Evolutionary conservation across 257 asterid species (phyloP).

Genomic region (Haberlea rhodopensis): DNA sequence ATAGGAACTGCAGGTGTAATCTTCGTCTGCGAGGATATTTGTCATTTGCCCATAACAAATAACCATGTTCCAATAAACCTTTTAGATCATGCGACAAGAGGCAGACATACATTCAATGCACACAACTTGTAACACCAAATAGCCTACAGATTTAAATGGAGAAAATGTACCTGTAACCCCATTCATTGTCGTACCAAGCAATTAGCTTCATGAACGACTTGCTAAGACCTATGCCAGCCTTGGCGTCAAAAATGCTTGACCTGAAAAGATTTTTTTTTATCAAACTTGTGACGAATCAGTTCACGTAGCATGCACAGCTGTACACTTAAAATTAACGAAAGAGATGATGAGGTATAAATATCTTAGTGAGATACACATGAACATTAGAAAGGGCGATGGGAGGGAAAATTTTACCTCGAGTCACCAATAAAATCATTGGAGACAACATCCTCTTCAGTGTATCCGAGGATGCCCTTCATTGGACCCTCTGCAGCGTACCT

Average conservation of each 20-base stretch:
- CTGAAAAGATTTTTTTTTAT: slow-evolving; percentile 32
- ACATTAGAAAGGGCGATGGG: neutral
- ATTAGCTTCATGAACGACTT: slow-evolving; percentile 84
- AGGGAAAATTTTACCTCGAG: slow-evolving; percentile 53
- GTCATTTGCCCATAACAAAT: neutral
- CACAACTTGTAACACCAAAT: neutral
- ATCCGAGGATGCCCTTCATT: slow-evolving; percentile 88
- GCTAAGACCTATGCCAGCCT: slow-evolving; percentile 95
- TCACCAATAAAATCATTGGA: slow-evolving; percentile 98
- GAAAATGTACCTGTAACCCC: slow-evolving; percentile 90
- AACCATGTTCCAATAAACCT: too few species aligned
- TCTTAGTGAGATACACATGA: neutral
- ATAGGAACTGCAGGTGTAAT: neutral
- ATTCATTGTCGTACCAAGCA: slow-evolving; percentile 96
- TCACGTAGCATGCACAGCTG: neutral
- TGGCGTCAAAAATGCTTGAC: slow-evolving; percentile 97
- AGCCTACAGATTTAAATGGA: slow-evolving; percentile 20
- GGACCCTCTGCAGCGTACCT: slow-evolving; percentile 97
- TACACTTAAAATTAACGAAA: neutral
- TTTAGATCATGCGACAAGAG: slow-evolving; percentile 9
- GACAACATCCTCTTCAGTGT: slow-evolving; percentile 97
- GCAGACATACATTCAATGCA: neutral
- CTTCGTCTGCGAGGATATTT: neutral
- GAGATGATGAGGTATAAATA: neutral
- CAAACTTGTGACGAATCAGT: neutral